Base-by-base conservation (phyloP, 2,329 filamentous ascomycete genomes). In the Teratosphaeria pseudoeucalypti region DNA sequence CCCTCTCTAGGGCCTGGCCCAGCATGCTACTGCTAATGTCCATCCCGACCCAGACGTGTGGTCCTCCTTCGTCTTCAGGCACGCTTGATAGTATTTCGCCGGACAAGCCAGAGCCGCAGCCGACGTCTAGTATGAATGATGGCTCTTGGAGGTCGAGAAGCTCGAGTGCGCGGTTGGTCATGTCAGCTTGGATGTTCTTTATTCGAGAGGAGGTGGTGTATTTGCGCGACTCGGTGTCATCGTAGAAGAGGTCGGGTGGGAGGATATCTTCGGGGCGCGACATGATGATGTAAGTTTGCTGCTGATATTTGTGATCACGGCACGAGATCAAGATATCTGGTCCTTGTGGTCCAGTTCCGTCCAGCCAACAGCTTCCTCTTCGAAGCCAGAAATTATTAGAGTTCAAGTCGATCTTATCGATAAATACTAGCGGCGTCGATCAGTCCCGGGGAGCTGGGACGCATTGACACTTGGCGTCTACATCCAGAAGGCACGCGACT, bases 141-240 rank as follows among this genome's bases (percentile, higher is more conserved):
- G 94, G 89, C 0, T 80, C 77, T 52, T 81, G 77, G 53, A 99
- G 86, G 71, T 90, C 82, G 68, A 99, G 90, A 16, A 99, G 88
- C 71, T 94, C 87, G 64, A 99, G 88, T 37, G 94, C 94, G 59
- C 94, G 89, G 67, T 90, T 82, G 32, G 94, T 96, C 94, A 99
- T 99, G 63, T 85, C 84, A 0, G 92, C 88, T 75, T 99, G 94
- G 68, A 99, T 96, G 68, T 89, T 91, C 70, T 94, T 90, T 72
- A 99, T 97, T 64, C 94, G 90, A 4, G 91, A 96, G 64, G 86
- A 92, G 4, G 92, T 96, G 9, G 94, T 97, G 80, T 99, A 99
- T 81, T 97, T 97, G 73, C 89, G 88, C 34, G 94, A 92, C 80
- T 96, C 92, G 74, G 82, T 81, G 78, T 97, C 92, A 80, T 96